Base-by-base conservation (phyloP, 208 protist genomes). In the Wallacemonas sp. region DNA sequence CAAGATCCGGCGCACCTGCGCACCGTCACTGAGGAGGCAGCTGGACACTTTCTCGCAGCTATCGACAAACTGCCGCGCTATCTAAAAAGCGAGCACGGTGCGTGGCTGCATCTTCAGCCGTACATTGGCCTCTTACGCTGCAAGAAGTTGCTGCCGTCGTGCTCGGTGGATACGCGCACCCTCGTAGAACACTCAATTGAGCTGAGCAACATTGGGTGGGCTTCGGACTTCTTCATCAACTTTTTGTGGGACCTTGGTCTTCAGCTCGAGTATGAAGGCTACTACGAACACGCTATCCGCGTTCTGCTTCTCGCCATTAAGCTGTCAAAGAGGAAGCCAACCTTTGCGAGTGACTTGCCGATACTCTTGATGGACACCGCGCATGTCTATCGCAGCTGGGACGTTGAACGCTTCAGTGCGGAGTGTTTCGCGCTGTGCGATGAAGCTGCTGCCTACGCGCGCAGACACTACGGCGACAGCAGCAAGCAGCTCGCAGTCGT, bases 51-150 rank as follows among this genome's bases (percentile, higher is more conserved):
- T 27, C 71, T 73, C 37, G 77, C 50, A n/a, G 82, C 87, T n/a
- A 83, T 90, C 58, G 59, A 30, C n/a, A 71, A 79, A 27, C 69
- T 90, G 44, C 87, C 87, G n/a, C 50, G 33, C 29, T 90, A 87
- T 42, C 73, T 93, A 39, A 68, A 78, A 19, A 90, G 81, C 71
- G 87, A 93, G 42, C 81, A 89, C 63, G 87, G 87, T 29, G 76
- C 81, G 22, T 93, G 87, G 87, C 71, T 93, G 22, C 81, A 93
- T 42, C 66, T 90, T 15, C 80, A 90, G 62, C 87, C 87, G 15
- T 90, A 90, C 64, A 87, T 85, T 19, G 87, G 87, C 6, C 66
- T 93, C 22, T 61, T 93, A 29, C 73, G 72, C 17, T 93, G 87
- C 61, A 90, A 90, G 59, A 76, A 84, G 71, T 44, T 90, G 44